A percentile compares a stretch with the other conserved stretches of the same genome.
phyloP scores from a whole-genome alignment of 192 early-diverging fungal genomes.

The Backusella luteola region DNA sequence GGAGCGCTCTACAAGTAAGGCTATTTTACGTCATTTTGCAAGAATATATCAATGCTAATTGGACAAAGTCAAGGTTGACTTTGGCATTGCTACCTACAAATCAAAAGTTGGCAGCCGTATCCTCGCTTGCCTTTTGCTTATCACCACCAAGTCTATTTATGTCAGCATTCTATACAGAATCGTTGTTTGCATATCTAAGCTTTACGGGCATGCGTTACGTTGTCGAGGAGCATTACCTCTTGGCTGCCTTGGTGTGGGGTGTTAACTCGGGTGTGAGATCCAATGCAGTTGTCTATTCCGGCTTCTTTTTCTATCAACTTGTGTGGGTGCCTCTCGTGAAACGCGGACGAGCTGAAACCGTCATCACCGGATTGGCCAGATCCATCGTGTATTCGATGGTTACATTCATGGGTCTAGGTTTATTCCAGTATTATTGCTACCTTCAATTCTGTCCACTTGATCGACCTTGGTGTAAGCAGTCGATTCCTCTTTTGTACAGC shows the following conservation, averaged over 20 bases:
- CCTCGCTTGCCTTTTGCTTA: conserved; percentile 70
- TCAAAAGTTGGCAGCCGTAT: conserved; percentile 57
- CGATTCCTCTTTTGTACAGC: conserved; percentile 67
- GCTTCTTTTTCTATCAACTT: conserved; percentile 79
- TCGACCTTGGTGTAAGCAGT: conserved; percentile 68
- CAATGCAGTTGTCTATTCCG: conserved; percentile 80
- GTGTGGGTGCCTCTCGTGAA: conserved; percentile 24
- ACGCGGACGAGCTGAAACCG: background rate
- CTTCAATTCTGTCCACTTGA: conserved; percentile 54
- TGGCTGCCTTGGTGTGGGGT: conserved; percentile 65
- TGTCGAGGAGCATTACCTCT: conserved; percentile 41
- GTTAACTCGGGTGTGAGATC: conserved; percentile 64
- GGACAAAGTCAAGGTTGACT: conserved; percentile 18
- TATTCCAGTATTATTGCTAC: conserved; percentile 66
- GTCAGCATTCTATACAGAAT: conserved; percentile 88
- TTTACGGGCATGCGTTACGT: conserved; percentile 75
- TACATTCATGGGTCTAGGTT: conserved; percentile 51
- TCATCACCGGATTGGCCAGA: background rate
- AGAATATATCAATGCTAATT: background rate
- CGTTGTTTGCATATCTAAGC: conserved; percentile 73
- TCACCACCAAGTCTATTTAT: conserved; percentile 84
- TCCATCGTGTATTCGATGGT: conserved; percentile 32
- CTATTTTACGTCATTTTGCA: background rate
- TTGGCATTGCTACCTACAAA: conserved; percentile 13
- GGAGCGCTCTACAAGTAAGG: conserved; percentile 66